These are phyloP conservation scores for Sugiyamaella valdiviana DNA, from an alignment of 805 yeast species.

Conservation along the genomic window DNA sequence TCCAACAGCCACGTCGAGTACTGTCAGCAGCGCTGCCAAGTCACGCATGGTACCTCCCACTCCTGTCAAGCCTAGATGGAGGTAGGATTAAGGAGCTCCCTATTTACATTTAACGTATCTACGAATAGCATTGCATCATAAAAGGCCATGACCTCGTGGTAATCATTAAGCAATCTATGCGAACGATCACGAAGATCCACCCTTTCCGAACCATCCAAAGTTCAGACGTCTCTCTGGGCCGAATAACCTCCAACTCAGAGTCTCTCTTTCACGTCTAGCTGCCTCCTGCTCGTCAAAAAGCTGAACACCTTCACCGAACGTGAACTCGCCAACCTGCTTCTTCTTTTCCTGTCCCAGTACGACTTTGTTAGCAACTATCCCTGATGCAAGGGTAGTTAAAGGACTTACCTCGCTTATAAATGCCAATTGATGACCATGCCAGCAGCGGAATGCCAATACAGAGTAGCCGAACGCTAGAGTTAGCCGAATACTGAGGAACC, in stretches of 20 bases:
- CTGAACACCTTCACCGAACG: conserved; percentile 41
- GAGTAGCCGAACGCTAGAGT: conserved; percentile 25
- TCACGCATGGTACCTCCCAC: conserved; percentile 2
- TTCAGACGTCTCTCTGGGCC: conserved; percentile 27
- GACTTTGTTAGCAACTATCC: conserved; percentile 15
- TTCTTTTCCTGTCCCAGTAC: conserved; percentile 39
- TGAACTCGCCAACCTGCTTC: conserved; percentile 42
- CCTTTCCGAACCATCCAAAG: conserved; percentile 3
- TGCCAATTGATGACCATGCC: conserved; percentile 24
- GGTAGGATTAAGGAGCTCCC: neutral
- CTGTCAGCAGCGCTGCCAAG: neutral
- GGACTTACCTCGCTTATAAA: conserved; percentile 24
- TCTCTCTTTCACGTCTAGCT: conserved; percentile 32
- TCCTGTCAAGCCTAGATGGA: neutral
- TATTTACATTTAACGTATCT: too few species aligned
- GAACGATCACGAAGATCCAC: neutral
- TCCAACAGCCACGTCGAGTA: neutral
- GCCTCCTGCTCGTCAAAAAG: conserved; percentile 41
- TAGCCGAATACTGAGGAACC: neutral
- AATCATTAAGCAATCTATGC: neutral
- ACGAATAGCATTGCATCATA: too few species aligned
- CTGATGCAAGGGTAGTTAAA: conserved; percentile 7
- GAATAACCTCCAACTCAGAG: conserved; percentile 39
- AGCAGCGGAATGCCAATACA: conserved; percentile 29
- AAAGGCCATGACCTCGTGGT: too few species aligned